Base-by-base conservation (phyloP, 169 alveolate genomes). In the Besnoitia besnoiti region DNA sequence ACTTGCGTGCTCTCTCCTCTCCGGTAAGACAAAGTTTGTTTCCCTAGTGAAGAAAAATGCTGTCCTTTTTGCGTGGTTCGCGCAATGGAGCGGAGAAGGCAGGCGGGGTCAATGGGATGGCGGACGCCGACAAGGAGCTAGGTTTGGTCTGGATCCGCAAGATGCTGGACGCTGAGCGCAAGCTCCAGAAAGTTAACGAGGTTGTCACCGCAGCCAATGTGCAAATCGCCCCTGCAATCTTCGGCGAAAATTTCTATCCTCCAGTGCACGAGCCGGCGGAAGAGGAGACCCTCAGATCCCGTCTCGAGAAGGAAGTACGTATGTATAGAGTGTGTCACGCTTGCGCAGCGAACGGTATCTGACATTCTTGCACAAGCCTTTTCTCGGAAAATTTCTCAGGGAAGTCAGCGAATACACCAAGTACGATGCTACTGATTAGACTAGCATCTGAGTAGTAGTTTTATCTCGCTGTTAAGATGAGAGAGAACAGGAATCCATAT, bases 101-200 rank as follows among this genome's bases (percentile, higher is more conserved):
- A 14, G 87, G 40, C 37, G 87, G 27, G 0, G 62, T 3, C 35
- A 35, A 16, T 77, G 62, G 24, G 35, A 30, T 59, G 5, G 80
- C 46, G 44, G 80, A 67, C 12, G 30, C n/a, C 59, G 84, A 51
- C n/a, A 51, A 33, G 42, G 87, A 77, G 40, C 37, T 77, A 59
- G 87, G 87, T 30, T 35, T 77, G 59, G 87, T 59, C 39, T 77
- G 87, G 87, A 77, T 77, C 50, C 50, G 87, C 40, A 40, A 40
- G 47, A 77, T 59, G 33, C 87, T 77, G 14, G 62, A 40, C 5
- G 87, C 87, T 42, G 59, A 77, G 87, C 42, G 7, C 61, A 77
- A 77, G 37, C 87, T 77, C 40, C 87, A 77, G 47, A 39, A 77
- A 77, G 87, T 39, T 35, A 77, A 40, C 12, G 87, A 8, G 40